Evolutionary conservation across 2,329 filamentous ascomycete genomes (phyloP), one percentile per base, ranked within the genome.

Genomic region (Thelonectria discophora): DNA sequence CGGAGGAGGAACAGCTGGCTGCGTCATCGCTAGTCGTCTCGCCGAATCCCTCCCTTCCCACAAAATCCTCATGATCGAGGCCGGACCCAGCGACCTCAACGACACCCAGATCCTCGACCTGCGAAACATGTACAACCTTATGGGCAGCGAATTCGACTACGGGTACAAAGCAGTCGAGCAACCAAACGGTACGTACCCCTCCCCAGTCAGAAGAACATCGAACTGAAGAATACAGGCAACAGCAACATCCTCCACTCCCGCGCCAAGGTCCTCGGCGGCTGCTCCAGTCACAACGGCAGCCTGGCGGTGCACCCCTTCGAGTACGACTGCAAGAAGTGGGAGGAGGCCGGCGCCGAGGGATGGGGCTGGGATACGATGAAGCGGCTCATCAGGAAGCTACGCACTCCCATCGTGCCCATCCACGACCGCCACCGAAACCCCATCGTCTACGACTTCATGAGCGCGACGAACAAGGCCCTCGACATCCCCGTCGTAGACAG

Each of bases 201-300:
- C 8, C 13, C 34, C 11, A 15, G 15, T 37, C 11, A 9, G 27
- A 30, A 10, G 6, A 2, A 2, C 27, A 30, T 30, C 27, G 9
- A 8, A 30, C 27, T 30, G 8, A 30, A 1, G 3, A 5, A 18
- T 24, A 20, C 11, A 86, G 90, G 91, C 72, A 94, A 94, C 80
- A 93, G 90, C 43, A 84, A 90, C 78, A 94, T 94, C 78, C 86
- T 90, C 63, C 91, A 94, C 80, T 93, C 91, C 10, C 87, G 91
- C 64, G 91, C 91, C 58, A 94, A 94, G 80, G 90, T 94, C 17
- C 83, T 94, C n/a, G 91, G 91, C 68, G 91, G 91, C 63, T 94
- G 91, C 81, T 93, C 90, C 42, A 92, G 89, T 64, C 91, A 94
- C 82, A 94, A 94, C 78, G 94, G 91, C 9, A 81, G 93, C 67